These are phyloP conservation scores for Penicillium sp. DNA, from an alignment of 2,329 filamentous ascomycete species.

Conservation along the genomic window DNA sequence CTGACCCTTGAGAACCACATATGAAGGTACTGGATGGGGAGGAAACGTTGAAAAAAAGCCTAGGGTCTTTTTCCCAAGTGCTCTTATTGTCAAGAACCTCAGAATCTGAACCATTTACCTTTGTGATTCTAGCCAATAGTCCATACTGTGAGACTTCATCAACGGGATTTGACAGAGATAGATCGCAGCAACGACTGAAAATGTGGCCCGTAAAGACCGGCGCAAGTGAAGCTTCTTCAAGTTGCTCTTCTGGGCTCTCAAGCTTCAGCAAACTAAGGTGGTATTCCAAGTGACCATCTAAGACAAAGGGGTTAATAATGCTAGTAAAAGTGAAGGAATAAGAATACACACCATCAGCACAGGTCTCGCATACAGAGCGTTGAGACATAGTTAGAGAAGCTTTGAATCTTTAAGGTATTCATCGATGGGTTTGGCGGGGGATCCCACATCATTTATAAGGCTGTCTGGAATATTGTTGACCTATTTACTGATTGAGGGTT, in stretches of 20 bases:
- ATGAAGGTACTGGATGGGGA: conserved; percentile 49
- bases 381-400: too few species aligned
- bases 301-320: too few species aligned
- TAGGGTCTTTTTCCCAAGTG: conserved; percentile 11
- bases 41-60: conserved; percentile 19
- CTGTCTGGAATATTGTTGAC: too few species aligned
- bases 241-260: background rate
- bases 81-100: conserved; percentile 9
- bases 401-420: too few species aligned
- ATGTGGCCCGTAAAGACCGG: conserved; percentile 2
- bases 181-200: background rate
- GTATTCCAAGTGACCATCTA: background rate
- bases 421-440: too few species aligned
- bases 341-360: too few species aligned
- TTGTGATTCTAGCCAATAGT: background rate
- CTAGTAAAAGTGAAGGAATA: too few species aligned
- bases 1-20: conserved; percentile 60
- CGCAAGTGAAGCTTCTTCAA: background rate
- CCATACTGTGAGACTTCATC: background rate
- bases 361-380: too few species aligned
- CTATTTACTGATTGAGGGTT: too few species aligned
- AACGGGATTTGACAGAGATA: too few species aligned
- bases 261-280: conserved; percentile 10
- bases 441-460: too few species aligned
- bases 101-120: background rate